phyloP scores from a whole-genome alignment of 768 basidiomycete species.

The Saitozyma podzolica region DNA sequence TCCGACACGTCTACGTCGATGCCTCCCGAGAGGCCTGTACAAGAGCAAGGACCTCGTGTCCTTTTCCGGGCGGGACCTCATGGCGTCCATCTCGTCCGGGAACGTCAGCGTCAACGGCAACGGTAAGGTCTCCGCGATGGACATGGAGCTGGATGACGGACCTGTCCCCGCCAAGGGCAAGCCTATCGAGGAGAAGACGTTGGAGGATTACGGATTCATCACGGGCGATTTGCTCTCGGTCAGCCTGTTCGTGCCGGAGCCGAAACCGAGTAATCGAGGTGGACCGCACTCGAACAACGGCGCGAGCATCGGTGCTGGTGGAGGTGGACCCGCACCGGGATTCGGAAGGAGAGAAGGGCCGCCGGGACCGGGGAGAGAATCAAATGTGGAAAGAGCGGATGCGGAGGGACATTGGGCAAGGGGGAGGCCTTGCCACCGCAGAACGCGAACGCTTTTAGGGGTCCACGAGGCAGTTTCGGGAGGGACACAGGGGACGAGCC shows the following conservation, averaged over 20 bases:
- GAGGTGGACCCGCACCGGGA: constrained; percentile 6
- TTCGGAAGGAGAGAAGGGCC: constrained; percentile 19
- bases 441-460: not conserved
- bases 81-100: constrained; percentile 7
- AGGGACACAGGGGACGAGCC: not conserved
- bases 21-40: constrained; percentile 43
- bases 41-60: constrained; percentile 33
- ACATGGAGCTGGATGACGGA: constrained; percentile 24
- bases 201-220: constrained; percentile 41
- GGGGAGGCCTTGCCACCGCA: constrained; percentile 7
- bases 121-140: constrained; percentile 9
- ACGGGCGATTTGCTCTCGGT: constrained; percentile 44
- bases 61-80: constrained; percentile 38
- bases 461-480: not conserved
- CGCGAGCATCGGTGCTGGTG: constrained; percentile 1
- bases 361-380: too few species aligned
- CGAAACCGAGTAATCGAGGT: constrained; percentile 13
- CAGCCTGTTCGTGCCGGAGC: constrained; percentile 32
- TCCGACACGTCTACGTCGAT: constrained; percentile 47
- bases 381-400: too few species aligned
- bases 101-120: not conserved
- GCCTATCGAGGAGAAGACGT: constrained; percentile 39
- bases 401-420: not conserved
- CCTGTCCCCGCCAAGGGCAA: not conserved
- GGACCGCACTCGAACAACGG: not conserved